Percentiles rank a stretch among this genome's conserved stretches.
phyloP scores from a whole-genome alignment of 371 early-diverging fungal species.

The Mucor mucedo region DNA sequence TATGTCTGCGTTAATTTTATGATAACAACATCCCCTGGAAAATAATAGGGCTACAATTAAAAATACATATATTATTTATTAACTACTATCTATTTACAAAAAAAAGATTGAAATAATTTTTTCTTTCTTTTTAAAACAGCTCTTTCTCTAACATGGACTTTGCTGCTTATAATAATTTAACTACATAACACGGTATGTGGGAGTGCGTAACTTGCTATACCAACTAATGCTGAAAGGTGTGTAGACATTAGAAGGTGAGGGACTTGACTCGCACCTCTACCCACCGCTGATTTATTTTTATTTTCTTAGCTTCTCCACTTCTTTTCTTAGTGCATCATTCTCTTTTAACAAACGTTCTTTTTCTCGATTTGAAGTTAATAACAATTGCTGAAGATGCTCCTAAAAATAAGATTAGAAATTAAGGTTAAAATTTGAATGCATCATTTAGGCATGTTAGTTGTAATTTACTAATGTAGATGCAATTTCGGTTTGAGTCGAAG shows the following conservation, averaged over 20 bases:
- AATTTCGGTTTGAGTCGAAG: background rate
- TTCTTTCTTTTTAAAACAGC: too few species aligned
- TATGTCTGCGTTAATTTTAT: too few species aligned
- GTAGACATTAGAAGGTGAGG: background rate
- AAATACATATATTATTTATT: background rate
- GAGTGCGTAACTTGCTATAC: too few species aligned
- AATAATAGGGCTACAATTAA: background rate
- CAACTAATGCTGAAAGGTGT: too few species aligned
- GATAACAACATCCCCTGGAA: background rate
- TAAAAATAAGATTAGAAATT: slow-evolving; percentile 1
- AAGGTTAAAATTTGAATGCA: background rate
- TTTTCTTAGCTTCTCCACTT: slow-evolving; percentile 19
- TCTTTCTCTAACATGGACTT: too few species aligned
- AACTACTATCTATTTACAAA: background rate
- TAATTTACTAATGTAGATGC: background rate
- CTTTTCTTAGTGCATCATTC: slow-evolving; percentile 24
- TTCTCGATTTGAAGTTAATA: slow-evolving; percentile 18
- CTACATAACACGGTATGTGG: too few species aligned
- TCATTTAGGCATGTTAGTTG: background rate
- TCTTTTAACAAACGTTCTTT: slow-evolving; percentile 24
- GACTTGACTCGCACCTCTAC: too few species aligned
- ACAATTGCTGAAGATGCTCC: slow-evolving; percentile 28
- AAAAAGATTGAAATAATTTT: background rate
- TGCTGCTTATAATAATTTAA: too few species aligned
- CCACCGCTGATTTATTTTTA: background rate